Evolutionary conservation across 1,284 basidiomycete genomes (phyloP), one percentile per base, ranked within the genome.

Genomic region (Naganishia albida): DNA sequence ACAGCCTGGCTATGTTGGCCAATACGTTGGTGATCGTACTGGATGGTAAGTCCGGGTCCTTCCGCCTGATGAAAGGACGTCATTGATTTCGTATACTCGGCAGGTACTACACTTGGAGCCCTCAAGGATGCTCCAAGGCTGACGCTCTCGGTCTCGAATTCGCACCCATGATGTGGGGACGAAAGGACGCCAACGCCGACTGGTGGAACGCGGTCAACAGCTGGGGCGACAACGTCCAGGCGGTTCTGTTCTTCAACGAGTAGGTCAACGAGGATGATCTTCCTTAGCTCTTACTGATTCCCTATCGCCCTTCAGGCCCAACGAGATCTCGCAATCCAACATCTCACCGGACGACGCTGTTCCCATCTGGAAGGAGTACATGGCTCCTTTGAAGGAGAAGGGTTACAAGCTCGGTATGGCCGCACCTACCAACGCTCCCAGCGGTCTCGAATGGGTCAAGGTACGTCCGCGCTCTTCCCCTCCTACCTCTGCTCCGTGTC

Each of bases 111-210:
- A 56, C 55, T 18, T 50, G 48, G 48, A 2, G 25, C 26, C 63
- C 44, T 48, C 52, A 48, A 18, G 52, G 44, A 44, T 49, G 48
- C 52, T 51, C 54, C 20, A 56, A 65, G 28, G 54, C 60, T 7
- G 60, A 53, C 38, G 50, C 23, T n/a, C 40, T 65, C 23, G 64
- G 64, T 46, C 76, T 85, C 59, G 76, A 83, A 18, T 85, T 80
- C 75, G 82, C 83, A 68, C 84, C 87, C 63, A 88, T 88, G 88
- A 77, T 89, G 13, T 90, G 88, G 87, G 86, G 88, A 70, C 67
- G 85, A 72, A 68, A 72, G 55, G 74, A 77, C 63, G 68, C 49
- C 20, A 50, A 72, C 28, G 56, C 56, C 28, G 75, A 76, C 53
- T 80, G 73, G 70, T 67, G 67, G 60, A 62, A 57, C 40, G 69